A percentile compares a stretch with the other conserved stretches of the same genome.
Conservation (phyloP, 495 filamentous ascomycete genomes). For the Aspergillus cavernicola region DNA sequence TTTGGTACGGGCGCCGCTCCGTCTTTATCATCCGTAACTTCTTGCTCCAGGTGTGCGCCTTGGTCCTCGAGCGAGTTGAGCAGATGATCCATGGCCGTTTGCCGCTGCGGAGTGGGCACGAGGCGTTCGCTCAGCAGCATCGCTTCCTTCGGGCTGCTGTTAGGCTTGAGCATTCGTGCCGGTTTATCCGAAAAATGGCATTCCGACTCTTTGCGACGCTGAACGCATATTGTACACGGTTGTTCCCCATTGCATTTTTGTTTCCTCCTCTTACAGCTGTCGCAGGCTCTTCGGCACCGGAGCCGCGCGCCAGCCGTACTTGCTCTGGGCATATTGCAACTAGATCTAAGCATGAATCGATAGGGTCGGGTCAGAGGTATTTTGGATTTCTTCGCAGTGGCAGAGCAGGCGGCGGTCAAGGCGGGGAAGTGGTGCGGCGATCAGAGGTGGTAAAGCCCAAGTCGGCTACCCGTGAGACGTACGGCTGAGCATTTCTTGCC, state of each 20-base stretch:
- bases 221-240: constrained; percentile 65
- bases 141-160: constrained; percentile 29
- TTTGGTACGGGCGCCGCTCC: constrained; percentile 40
- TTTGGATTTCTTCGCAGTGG: not conserved
- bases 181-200: constrained; percentile 45
- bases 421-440: constrained; percentile 4
- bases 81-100: constrained; percentile 40
- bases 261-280: constrained; percentile 74
- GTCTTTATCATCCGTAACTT: constrained; percentile 35
- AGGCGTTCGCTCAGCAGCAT: constrained; percentile 41
- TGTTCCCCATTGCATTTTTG: constrained; percentile 75
- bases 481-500: not conserved
- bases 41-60: constrained; percentile 32
- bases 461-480: not conserved
- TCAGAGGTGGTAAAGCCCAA: not conserved
- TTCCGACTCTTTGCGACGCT: constrained; percentile 49
- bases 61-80: constrained; percentile 39
- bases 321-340: constrained; percentile 32
- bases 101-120: constrained; percentile 30
- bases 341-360: not conserved
- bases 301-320: constrained; percentile 34
- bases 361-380: not conserved
- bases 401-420: not conserved
- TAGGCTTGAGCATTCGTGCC: constrained; percentile 34
- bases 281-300: constrained; percentile 55